Percentiles rank a stretch among this genome's conserved stretches.
These are phyloP conservation scores for Endoconidiophora laricicola DNA, from an alignment of 2,329 filamentous ascomycete genomes.

Conservation along the genomic window DNA sequence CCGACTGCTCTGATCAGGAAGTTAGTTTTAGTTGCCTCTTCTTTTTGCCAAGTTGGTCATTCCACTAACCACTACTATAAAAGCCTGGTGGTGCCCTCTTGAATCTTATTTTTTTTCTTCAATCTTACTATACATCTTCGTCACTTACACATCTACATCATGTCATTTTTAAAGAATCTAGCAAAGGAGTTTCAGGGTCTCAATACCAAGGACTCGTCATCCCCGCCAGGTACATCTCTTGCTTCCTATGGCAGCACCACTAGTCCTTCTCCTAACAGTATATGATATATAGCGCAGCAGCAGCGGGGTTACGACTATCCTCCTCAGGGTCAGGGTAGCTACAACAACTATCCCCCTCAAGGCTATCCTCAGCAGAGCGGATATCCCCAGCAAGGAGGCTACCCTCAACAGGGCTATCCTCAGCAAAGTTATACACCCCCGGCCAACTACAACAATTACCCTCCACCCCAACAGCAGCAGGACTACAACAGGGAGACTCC, in stretches of 20 bases:
- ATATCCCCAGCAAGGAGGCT: not conserved
- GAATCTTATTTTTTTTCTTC: not conserved
- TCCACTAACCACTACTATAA: too few relatives aligned
- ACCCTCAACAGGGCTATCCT: constrained; percentile 1
- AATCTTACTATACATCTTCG: not conserved
- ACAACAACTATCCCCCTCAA: constrained; percentile 7
- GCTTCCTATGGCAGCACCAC: not conserved
- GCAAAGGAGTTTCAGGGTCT: constrained; percentile 30
- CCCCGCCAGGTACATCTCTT: not conserved
- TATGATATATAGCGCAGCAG: not conserved
- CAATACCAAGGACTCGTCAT: constrained; percentile 21
- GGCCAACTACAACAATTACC: constrained; percentile 13
- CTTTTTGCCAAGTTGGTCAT: not conserved
- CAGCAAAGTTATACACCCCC: constrained; percentile 12
- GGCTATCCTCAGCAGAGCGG: not conserved
- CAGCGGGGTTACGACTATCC: constrained; percentile 1
- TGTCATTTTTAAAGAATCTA: constrained; percentile 30
- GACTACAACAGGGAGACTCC: constrained; percentile 5
- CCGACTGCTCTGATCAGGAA: too few relatives aligned
- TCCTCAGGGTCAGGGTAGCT: constrained; percentile 7
- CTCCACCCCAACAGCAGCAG: constrained; percentile 11
- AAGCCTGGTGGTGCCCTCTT: not conserved
- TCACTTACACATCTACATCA: constrained; percentile 14
- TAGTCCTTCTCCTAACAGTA: not conserved
- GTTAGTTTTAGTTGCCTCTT: not conserved